Base-by-base conservation (phyloP, 768 basidiomycete genomes). In the Pulveroboletus sp. region DNA sequence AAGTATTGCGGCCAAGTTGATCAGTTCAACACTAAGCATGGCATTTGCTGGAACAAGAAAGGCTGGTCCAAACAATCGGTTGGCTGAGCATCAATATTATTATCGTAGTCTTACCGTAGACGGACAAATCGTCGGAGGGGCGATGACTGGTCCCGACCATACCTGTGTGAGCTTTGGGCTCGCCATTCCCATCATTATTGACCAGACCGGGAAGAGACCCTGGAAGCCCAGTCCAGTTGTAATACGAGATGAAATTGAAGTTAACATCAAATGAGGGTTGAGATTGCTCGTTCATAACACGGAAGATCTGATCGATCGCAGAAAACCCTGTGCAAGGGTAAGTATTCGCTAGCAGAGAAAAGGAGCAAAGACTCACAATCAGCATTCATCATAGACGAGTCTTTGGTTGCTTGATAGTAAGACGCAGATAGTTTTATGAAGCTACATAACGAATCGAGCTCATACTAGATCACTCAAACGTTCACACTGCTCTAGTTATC, bases 41-140 rank as follows among this genome's bases (percentile, higher is more conserved):
- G 87, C 88, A 66, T 90, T 90, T 7, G 85, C 87, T 3, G 88
- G 82, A 0, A 81, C 85, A 50, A 87, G 71, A 66, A 86, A 90
- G 5, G 87, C 86, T 87, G 43, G 9, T n/a, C 16, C 27, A 42
- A n/a, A 39, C 6, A 43, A 43, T 56, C 17, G 22, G 46, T 22
- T 17, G 12, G 36, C 8, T 31, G 22, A 2, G 19, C 14, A 48
- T n/a, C 19, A 23, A 43, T 4, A 32, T 10, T 19, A 5, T 47
- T n/a, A 7, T 34, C 19, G 9, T 6, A 23, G 29, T 58, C 70
- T 31, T 65, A 83, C 85, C 81, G 55, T 81, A 89, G 23, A 76
- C 68, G 54, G 80, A 83, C 35, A 87, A 52, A 61, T 90, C 87
- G 60, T 90, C 87, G 1, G 84, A 86, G 12, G 87, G 87, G 48